phyloP scores from a whole-genome alignment of 2,329 filamentous ascomycete species.

The Onygenales sp. region DNA sequence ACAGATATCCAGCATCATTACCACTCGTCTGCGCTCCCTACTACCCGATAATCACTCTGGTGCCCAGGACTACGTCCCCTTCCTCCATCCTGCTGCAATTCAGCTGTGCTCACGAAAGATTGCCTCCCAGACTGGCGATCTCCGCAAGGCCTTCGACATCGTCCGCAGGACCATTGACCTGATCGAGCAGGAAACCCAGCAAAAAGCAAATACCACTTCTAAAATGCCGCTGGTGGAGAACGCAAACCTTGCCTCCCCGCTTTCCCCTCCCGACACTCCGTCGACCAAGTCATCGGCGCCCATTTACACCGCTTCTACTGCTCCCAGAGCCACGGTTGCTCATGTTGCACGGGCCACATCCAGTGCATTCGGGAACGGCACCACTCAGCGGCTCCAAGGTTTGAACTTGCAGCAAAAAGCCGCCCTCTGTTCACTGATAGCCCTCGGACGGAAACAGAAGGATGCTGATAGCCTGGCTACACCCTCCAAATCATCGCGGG shows the following conservation, averaged over 20 bases:
- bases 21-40: slow-evolving; percentile 67
- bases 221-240: slow-evolving; percentile 27
- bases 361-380: slow-evolving; percentile 81
- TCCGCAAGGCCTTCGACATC: slow-evolving; percentile 92
- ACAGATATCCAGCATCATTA: slow-evolving; percentile 84
- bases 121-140: slow-evolving; percentile 82
- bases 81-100: slow-evolving; percentile 87
- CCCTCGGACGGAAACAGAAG: slow-evolving; percentile 60
- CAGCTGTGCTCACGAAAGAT: slow-evolving; percentile 93
- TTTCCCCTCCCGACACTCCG: slow-evolving; percentile 63
- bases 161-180: slow-evolving; percentile 82
- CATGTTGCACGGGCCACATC: slow-evolving; percentile 90
- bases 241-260: neutral
- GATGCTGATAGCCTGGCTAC: slow-evolving; percentile 23
- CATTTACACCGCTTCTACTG: slow-evolving; percentile 62
- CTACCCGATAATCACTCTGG: slow-evolving; percentile 39
- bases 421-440: slow-evolving; percentile 77
- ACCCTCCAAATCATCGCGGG: slow-evolving; percentile 50
- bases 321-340: slow-evolving; percentile 77
- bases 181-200: slow-evolving; percentile 72
- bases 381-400: slow-evolving; percentile 69
- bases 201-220: slow-evolving; percentile 49
- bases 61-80: slow-evolving; percentile 60
- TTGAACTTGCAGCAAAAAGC: slow-evolving; percentile 96
- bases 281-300: slow-evolving; percentile 61